Conservation (phyloP, 768 basidiomycete species). For the Leccinum aurantiacum region DNA sequence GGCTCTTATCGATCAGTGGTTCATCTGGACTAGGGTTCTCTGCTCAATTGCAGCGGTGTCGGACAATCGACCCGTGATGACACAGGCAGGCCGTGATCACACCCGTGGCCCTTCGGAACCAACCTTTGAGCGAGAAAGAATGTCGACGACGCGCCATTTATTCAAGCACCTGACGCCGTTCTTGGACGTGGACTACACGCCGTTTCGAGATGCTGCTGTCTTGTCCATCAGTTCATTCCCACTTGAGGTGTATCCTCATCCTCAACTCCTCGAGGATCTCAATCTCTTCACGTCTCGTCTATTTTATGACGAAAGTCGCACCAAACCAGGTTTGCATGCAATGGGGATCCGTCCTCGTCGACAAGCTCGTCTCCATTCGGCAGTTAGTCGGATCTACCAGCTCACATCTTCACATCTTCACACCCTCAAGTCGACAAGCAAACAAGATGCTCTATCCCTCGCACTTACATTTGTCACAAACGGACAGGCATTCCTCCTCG, state of each 20-base stretch:
- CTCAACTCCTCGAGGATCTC: slow-evolving; percentile 81
- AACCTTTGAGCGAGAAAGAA: slow-evolving; percentile 77
- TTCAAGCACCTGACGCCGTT: slow-evolving; percentile 87
- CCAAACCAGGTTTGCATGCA: slow-evolving; percentile 45
- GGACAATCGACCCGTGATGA: slow-evolving; percentile 57
- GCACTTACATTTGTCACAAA: slow-evolving; percentile 86
- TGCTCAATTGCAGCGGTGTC: slow-evolving; percentile 73
- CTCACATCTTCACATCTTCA: slow-evolving; percentile 78
- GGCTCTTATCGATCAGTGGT: slow-evolving; percentile 71
- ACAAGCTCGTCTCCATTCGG: slow-evolving; percentile 78
- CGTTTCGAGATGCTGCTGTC: slow-evolving; percentile 84
- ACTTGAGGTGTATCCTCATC: slow-evolving; percentile 55
- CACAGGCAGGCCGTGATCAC: slow-evolving; percentile 61
- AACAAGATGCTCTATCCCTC: slow-evolving; percentile 71
- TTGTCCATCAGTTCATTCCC: slow-evolving; percentile 88
- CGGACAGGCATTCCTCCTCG: slow-evolving; percentile 74
- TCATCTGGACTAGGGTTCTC: slow-evolving; percentile 80
- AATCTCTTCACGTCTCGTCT: slow-evolving; percentile 77
- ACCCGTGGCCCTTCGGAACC: slow-evolving; percentile 67
- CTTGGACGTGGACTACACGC: slow-evolving; percentile 79
- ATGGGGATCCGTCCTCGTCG: slow-evolving; percentile 59
- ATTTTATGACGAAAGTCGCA: slow-evolving; percentile 68
- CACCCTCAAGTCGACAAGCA: slow-evolving; percentile 63
- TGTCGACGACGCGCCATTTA: slow-evolving; percentile 75
- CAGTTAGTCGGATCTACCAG: slow-evolving; percentile 86